These are phyloP conservation scores for Plasmodium malariae DNA, from an alignment of 169 alveolate genomes.

Conservation along the genomic window DNA sequence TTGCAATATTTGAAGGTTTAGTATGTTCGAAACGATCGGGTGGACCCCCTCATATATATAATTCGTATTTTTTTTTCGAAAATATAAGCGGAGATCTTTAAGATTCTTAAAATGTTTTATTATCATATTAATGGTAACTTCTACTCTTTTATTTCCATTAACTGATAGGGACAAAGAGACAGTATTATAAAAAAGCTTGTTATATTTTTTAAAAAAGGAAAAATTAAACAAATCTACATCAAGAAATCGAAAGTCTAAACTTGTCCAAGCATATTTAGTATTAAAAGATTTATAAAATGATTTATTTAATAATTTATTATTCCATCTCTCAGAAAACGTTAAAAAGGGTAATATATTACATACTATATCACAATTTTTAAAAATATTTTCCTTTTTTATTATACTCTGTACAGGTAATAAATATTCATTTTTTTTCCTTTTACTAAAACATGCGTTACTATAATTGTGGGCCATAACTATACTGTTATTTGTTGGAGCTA, in stretches of 20 bases:
- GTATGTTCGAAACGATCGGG: conserved; percentile 34
- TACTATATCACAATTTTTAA: conserved; percentile 41
- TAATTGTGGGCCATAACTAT: too few species aligned
- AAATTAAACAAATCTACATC: conserved; percentile 40
- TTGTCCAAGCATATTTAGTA: conserved; percentile 63
- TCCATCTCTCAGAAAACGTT: conserved; percentile 60
- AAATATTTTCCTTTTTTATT: neutral
- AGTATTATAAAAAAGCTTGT: conserved; percentile 34
- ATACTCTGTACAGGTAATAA: neutral
- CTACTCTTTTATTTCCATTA: conserved; percentile 40
- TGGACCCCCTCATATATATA: conserved; percentile 69
- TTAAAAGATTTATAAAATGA: conserved; percentile 62
- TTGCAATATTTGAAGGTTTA: conserved; percentile 3
- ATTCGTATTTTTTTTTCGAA: conserved; percentile 37
- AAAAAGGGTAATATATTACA: conserved; percentile 51
- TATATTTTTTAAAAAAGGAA: conserved; percentile 14
- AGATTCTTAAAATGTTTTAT: conserved; percentile 16
- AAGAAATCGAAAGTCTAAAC: conserved; percentile 51
- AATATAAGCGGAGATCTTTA: conserved; percentile 43
- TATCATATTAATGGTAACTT: conserved; percentile 2
- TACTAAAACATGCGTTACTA: neutral
- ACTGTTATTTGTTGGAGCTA: neutral
- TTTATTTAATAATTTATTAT: conserved; percentile 25
- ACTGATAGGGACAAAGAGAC: conserved; percentile 32
- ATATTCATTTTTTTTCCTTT: neutral